Percentiles rank a stretch among this genome's conserved stretches.
These are phyloP conservation scores for Lepraria neglecta DNA, from an alignment of 495 filamentous ascomycete species.

Conservation along the genomic window DNA sequence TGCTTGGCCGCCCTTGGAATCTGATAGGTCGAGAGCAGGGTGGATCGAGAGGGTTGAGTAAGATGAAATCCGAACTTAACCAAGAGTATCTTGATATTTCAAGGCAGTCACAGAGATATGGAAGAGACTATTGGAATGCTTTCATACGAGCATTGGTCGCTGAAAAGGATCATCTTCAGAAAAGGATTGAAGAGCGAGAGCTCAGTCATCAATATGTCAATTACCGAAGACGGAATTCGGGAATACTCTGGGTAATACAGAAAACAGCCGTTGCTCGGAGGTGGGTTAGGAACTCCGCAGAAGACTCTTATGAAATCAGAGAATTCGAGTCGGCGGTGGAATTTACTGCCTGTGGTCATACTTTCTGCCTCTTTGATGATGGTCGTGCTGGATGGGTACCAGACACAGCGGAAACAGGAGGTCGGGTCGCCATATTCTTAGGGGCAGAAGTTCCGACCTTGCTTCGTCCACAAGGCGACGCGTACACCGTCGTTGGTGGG, in stretches of 20 bases:
- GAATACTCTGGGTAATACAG: background rate
- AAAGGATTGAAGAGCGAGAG: background rate
- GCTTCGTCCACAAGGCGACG: background rate
- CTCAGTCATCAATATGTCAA: background rate
- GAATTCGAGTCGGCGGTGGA: background rate
- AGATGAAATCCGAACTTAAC: background rate
- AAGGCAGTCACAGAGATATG: background rate
- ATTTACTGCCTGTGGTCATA: background rate
- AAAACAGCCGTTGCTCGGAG: no score
- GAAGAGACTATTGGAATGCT: background rate
- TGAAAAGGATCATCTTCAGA: background rate
- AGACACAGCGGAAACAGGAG: background rate
- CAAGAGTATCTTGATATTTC: background rate
- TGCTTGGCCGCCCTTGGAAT: background rate
- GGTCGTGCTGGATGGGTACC: slow-evolving; percentile 2
- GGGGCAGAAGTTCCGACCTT: background rate
- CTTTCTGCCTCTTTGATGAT: slow-evolving; percentile 2
- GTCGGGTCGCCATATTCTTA: background rate
- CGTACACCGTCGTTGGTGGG: background rate
- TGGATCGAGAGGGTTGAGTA: background rate
- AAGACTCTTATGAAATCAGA: background rate
- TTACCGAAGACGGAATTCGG: background rate
- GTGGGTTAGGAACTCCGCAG: background rate
- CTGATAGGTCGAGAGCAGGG: background rate
- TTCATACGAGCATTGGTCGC: background rate